Conservation (phyloP, 164 flowering plant species). For the Chimonanthus salicifolius region DNA sequence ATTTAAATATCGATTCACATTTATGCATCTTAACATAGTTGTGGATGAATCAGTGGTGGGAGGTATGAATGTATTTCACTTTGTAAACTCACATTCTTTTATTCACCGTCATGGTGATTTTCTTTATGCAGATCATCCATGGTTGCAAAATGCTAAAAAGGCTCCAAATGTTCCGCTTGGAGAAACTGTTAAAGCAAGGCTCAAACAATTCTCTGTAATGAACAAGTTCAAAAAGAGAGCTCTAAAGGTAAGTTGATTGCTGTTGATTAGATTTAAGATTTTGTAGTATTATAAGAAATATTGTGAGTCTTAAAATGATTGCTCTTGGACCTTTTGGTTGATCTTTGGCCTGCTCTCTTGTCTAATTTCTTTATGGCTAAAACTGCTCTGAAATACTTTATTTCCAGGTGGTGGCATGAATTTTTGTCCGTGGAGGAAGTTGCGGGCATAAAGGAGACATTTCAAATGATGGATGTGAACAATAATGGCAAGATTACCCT, state of each 20-base stretch:
- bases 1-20: too few species aligned
- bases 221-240: slow-evolving; percentile 96
- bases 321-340: neutral
- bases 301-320: neutral
- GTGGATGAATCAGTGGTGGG: too few species aligned
- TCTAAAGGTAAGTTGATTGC: slow-evolving; percentile 49
- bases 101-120: too few species aligned
- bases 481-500: slow-evolving; percentile 66
- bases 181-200: slow-evolving; percentile 84
- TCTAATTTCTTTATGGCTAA: slow-evolving; percentile 8
- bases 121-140: slow-evolving; percentile 72
- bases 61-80: too few species aligned
- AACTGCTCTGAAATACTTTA: neutral
- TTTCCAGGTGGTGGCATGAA: slow-evolving; percentile 77
- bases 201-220: slow-evolving; percentile 88
- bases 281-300: neutral
- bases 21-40: too few species aligned
- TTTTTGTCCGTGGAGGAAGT: slow-evolving; percentile 86
- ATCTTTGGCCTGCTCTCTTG: neutral
- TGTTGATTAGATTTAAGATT: neutral
- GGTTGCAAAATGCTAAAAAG: slow-evolving; percentile 81
- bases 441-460: slow-evolving; percentile 83
- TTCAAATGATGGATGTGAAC: slow-evolving; percentile 64
- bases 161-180: slow-evolving; percentile 91
- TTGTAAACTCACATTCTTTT: too few species aligned